phyloP scores from a whole-genome alignment of 2,329 filamentous ascomycete species.

The Cytospora leucostoma region DNA sequence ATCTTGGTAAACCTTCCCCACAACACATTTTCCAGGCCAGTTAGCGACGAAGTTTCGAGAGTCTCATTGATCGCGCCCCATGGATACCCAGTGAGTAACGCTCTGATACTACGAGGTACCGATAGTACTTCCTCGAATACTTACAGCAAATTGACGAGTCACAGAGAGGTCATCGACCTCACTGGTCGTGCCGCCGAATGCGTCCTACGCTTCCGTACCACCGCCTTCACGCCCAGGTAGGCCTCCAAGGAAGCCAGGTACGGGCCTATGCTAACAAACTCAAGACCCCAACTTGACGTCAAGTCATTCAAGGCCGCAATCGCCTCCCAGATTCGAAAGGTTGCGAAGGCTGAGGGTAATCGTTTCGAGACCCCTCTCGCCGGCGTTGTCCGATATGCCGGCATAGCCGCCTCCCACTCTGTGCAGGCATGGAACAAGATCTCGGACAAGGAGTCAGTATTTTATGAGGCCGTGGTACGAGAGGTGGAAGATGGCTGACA shows the following conservation, averaged over 20 bases:
- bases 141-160: background rate
- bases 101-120: no score
- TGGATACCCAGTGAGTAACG: slow-evolving; percentile 3
- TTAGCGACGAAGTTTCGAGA: no score
- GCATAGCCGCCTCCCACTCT: background rate
- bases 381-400: background rate
- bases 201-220: slow-evolving; percentile 11
- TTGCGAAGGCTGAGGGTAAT: background rate
- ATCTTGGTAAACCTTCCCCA: no score
- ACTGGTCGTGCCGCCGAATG: slow-evolving; percentile 12
- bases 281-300: background rate
- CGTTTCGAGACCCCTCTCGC: slow-evolving; percentile 7
- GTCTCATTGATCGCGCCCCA: background rate
- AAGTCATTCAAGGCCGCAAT: slow-evolving; percentile 2
- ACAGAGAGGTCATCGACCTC: slow-evolving; percentile 10
- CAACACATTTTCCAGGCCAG: no score
- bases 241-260: background rate
- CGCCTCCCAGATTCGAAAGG: background rate
- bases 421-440: slow-evolving; percentile 14
- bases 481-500: background rate
- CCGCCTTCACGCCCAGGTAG: slow-evolving; percentile 5
- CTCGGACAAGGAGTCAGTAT: slow-evolving; percentile 8
- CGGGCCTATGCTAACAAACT: background rate
- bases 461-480: accelerated
- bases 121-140: background rate